A percentile compares a stretch with the other conserved stretches of the same genome.
Conservation (phyloP, 2,329 filamentous ascomycete genomes). For the Colletotrichum sp. region DNA sequence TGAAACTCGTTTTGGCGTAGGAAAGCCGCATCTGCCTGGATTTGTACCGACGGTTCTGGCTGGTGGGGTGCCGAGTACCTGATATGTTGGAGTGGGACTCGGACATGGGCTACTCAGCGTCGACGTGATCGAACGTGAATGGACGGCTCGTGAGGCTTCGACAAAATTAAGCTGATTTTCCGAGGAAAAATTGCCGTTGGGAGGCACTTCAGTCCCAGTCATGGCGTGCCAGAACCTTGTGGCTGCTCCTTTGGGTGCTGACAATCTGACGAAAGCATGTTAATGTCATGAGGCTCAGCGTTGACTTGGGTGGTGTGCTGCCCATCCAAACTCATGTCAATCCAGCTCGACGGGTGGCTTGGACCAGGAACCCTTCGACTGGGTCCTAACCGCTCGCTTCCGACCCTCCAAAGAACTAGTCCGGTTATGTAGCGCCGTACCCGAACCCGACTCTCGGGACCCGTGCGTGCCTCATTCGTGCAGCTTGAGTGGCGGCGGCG, state of each 20-base stretch:
- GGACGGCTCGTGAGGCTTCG: not conserved
- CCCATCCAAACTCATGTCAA: not conserved
- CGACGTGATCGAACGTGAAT: not conserved
- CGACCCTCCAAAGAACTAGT: not conserved
- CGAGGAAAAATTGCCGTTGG: not conserved
- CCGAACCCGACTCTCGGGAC: conserved; percentile 15
- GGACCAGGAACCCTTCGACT: not conserved
- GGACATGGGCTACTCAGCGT: not conserved
- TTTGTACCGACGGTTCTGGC: not conserved
- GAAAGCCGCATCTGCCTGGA: not conserved
- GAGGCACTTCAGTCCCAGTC: not conserved
- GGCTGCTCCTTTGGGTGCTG: not conserved
- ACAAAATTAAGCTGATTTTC: not conserved
- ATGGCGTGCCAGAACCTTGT: not conserved
- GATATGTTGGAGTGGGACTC: not conserved
- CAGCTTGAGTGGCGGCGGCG: not conserved
- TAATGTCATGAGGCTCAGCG: not conserved
- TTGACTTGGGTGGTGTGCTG: not conserved
- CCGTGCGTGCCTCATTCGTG: not conserved
- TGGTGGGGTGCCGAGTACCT: not conserved
- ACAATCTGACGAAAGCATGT: not conserved
- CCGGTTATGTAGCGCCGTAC: not conserved
- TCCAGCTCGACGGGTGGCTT: not conserved
- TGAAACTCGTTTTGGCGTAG: not conserved
- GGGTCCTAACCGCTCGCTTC: not conserved